Base-by-base conservation (phyloP, 148 eudicot species). In the Chenopodium berlandieri region DNA sequence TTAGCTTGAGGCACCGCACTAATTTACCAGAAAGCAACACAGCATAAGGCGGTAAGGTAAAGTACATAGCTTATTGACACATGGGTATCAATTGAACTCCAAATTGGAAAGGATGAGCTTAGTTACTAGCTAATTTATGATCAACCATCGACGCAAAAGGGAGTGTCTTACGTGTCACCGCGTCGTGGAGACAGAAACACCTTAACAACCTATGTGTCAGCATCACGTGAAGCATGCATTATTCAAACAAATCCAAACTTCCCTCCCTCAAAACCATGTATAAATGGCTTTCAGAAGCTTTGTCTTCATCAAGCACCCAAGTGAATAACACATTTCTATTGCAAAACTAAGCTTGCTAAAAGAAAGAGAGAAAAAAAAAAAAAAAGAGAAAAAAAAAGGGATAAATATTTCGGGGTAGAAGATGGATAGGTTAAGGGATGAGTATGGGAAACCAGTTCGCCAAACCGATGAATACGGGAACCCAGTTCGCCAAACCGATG, bases 391-490 rank as follows among this genome's bases (percentile, higher is more conserved):
- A 3, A 47, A 47, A 0, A 1, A 14, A 16, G 4, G 0, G 16
- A 31, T 20, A 0, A 10, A 0, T 9, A 1, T 34, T 32, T 70
- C 1, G 3, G 14, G 14, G 22, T 20, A 30, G n/a, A 71, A 62
- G 58, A 84, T 84, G 84, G 69, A 83, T 44, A 79, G 77, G 20
- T 27, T 78, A 69, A 85, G 89, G 56, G 86, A 87, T 74, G 67
- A 68, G 31, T 85, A 87, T 60, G 87, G 86, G 5, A 85, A 87
- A 77, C 88, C 88, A 8, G 78, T 85, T 68, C 79, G 87, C 7
- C 87, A 78, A 54, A 85, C 80, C 1, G 86, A 82, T 27, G 87
- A 87, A 54, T 85, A 73, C 7, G 89, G 89, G 1, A 81, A 85
- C 84, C 86, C 89, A n/a, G 40, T 37, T 37, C 40, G 86, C 7